These are phyloP conservation scores for Ogataea hybrid DNA, from an alignment of 1,139 yeast genomes.

Conservation along the genomic window DNA sequence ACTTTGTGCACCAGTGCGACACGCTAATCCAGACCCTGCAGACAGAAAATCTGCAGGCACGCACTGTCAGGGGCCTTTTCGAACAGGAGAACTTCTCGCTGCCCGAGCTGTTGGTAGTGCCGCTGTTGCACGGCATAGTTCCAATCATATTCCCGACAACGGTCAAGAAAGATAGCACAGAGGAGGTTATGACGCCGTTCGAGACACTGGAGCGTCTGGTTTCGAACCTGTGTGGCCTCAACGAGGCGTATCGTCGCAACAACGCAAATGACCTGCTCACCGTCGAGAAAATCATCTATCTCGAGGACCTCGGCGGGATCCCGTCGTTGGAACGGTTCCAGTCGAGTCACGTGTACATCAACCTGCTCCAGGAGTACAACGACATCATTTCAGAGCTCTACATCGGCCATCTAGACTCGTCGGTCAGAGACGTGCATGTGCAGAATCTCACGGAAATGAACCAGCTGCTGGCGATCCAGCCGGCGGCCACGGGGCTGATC, in stretches of 20 bases:
- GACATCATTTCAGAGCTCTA: conserved; percentile 62
- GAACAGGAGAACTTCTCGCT: conserved; percentile 31
- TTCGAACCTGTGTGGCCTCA: conserved; percentile 26
- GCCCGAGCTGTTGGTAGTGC: conserved; percentile 37
- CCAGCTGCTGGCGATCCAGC: conserved; percentile 43
- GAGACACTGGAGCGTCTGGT: conserved; percentile 37
- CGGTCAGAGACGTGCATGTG: conserved; percentile 49
- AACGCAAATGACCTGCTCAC: conserved; percentile 38
- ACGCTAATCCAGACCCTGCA: conserved; percentile 22
- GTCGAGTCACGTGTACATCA: conserved; percentile 85
- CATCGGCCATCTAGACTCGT: conserved; percentile 49
- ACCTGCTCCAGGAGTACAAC: conserved; percentile 76
- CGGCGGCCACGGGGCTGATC: conserved; percentile 46
- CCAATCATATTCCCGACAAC: conserved; percentile 65
- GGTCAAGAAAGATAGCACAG: conserved; percentile 42
- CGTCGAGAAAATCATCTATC: conserved; percentile 75
- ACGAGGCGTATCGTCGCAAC: conserved; percentile 9
- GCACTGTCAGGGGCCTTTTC: conserved; percentile 38
- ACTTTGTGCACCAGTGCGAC: conserved; percentile 24
- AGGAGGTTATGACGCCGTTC: conserved; percentile 37
- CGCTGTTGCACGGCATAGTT: conserved; percentile 41
- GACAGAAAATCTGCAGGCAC: conserved; percentile 16
- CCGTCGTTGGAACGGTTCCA: conserved; percentile 82
- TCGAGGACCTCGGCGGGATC: conserved; percentile 85
- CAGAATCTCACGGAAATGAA: conserved; percentile 56